A percentile compares a stretch with the other conserved stretches of the same genome.
Conservation (phyloP, 129 eudicot genomes). For the Erigeron canadensis region DNA sequence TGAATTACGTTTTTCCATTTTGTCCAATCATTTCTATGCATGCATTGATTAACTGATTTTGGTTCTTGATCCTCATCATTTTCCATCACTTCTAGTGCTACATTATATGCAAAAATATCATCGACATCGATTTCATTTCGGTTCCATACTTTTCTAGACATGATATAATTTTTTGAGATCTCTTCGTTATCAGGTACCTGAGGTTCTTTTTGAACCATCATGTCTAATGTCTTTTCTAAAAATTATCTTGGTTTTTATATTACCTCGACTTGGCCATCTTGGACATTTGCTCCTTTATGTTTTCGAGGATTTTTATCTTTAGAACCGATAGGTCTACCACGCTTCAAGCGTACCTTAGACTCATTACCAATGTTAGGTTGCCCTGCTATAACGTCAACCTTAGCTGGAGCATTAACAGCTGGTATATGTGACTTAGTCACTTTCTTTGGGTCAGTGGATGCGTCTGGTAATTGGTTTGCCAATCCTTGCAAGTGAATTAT, state of each 20-base stretch:
- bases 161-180: conserved; percentile 19
- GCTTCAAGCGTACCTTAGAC: conserved; percentile 12
- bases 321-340: conserved; percentile 18
- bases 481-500: conserved; percentile 23
- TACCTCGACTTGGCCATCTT: background rate
- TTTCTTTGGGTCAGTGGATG: conserved; percentile 14
- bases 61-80: background rate
- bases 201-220: background rate
- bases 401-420: conserved; percentile 14
- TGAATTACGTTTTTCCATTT: too few relatives aligned
- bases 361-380: conserved; percentile 4
- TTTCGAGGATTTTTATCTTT: conserved; percentile 18
- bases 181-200: conserved; percentile 4
- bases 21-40: too few relatives aligned
- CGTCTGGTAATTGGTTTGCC: conserved; percentile 28
- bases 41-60: too few relatives aligned
- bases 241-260: too few relatives aligned
- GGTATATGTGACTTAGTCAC: background rate
- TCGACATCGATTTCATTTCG: background rate
- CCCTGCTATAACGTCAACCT: background rate
- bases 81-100: conserved; percentile 15
- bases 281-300: conserved; percentile 1
- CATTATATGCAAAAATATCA: conserved; percentile 20
- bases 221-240: background rate
- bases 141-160: conserved; percentile 12